Evolutionary conservation across 2,329 filamentous ascomycete genomes (phyloP).

Genomic region (Talaromyces sp.): DNA sequence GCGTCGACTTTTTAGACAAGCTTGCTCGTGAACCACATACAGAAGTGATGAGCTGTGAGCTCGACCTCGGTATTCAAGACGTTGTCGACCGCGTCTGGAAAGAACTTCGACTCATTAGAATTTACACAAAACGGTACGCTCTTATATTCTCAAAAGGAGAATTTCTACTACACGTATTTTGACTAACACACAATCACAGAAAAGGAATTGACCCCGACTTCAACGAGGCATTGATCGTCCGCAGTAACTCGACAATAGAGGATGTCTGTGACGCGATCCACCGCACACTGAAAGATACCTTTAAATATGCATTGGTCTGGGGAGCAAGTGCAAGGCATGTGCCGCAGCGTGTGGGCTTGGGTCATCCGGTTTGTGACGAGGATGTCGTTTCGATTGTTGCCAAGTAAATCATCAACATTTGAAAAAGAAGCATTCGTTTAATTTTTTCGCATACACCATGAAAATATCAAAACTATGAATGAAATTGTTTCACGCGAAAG

Average conservation of each 20-base stretch:
- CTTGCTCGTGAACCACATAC: constrained; percentile 90
- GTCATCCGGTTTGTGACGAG: constrained; percentile 69
- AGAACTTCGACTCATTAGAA: constrained; percentile 79
- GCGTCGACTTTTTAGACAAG: constrained; percentile 86
- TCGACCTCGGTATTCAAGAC: constrained; percentile 87
- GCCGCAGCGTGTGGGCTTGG: constrained; percentile 84
- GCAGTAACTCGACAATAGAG: constrained; percentile 82
- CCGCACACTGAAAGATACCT: constrained; percentile 90
- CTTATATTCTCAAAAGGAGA: not conserved
- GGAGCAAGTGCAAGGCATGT: constrained; percentile 92
- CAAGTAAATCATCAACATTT: constrained; percentile 26
- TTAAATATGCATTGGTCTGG: constrained; percentile 98
- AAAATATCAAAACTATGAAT: not conserved
- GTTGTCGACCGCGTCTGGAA: constrained; percentile 95
- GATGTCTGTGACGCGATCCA: constrained; percentile 97
- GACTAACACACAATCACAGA: constrained; percentile 38
- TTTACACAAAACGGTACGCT: constrained; percentile 77
- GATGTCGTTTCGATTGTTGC: constrained; percentile 64
- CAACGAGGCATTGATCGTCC: constrained; percentile 84
- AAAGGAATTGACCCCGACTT: constrained; percentile 91
- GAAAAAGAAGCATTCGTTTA: not conserved
- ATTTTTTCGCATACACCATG: not conserved
- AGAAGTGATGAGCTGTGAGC: constrained; percentile 94
- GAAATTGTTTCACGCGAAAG: not conserved
- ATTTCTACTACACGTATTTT: not conserved